Evolutionary conservation across 805 yeast genomes (phyloP).

Genomic region (Ogataea pignaliae): DNA sequence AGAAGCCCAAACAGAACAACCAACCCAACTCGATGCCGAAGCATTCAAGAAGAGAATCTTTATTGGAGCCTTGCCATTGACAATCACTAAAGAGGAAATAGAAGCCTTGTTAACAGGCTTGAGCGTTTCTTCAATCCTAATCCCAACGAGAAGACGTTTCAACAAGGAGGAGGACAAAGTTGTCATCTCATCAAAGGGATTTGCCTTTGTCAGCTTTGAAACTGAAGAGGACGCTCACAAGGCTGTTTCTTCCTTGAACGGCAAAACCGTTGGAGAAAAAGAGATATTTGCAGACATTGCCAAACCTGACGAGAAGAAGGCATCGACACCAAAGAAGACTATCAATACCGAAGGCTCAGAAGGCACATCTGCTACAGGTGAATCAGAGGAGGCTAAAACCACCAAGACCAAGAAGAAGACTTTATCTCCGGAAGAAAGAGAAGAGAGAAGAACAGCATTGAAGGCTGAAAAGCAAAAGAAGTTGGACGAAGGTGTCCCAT

Average conservation of each 20-base stretch:
- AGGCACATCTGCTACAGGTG: conserved; percentile 9
- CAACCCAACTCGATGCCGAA: conserved; percentile 7
- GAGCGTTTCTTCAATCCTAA: conserved; percentile 29
- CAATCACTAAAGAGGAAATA: conserved; percentile 42
- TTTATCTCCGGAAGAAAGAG: not conserved
- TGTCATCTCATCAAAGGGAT: conserved; percentile 27
- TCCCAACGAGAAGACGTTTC: conserved; percentile 26
- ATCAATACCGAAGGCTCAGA: conserved; percentile 5
- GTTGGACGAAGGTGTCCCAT: conserved; percentile 47
- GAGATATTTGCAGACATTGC: conserved; percentile 51
- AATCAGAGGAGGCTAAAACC: conserved; percentile 4
- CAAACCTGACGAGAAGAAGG: conserved; percentile 28
- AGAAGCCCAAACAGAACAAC: not conserved
- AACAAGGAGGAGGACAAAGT: conserved; percentile 20
- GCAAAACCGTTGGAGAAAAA: conserved; percentile 29
- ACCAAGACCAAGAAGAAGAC: conserved; percentile 10
- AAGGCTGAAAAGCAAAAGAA: conserved; percentile 27
- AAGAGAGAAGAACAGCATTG: conserved; percentile 12
- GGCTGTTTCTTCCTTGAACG: conserved; percentile 44
- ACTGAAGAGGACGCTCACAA: conserved; percentile 57
- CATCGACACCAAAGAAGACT: conserved; percentile 14
- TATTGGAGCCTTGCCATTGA: conserved; percentile 42
- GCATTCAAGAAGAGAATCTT: conserved; percentile 39
- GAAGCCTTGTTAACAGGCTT: conserved; percentile 34
- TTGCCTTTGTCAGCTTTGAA: conserved; percentile 53